These are phyloP conservation scores for Lantana camara DNA, from an alignment of 257 asterid genomes.

Conservation along the genomic window DNA sequence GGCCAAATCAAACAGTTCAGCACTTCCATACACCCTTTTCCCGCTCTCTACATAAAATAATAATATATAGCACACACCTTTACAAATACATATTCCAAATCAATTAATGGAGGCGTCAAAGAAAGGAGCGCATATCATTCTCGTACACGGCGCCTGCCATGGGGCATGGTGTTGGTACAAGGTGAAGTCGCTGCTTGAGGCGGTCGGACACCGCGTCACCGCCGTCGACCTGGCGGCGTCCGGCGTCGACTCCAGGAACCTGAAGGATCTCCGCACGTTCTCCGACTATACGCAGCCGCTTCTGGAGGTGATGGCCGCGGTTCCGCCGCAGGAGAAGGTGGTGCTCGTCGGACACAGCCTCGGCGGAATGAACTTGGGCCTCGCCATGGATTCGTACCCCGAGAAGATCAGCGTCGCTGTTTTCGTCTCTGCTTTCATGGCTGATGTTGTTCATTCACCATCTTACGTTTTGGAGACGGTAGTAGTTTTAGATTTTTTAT, in stretches of 20 bases:
- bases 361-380: slow-evolving; percentile 49
- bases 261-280: slow-evolving; percentile 37
- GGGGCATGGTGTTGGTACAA: slow-evolving; percentile 81
- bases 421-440: slow-evolving; percentile 56
- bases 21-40: too few species aligned
- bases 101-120: slow-evolving; percentile 25
- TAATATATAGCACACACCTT: too few species aligned
- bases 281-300: slow-evolving; percentile 53
- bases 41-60: too few species aligned
- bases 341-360: slow-evolving; percentile 64
- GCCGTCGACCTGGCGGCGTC: slow-evolving; percentile 60
- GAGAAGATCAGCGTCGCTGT: slow-evolving; percentile 49
- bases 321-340: slow-evolving; percentile 47
- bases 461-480: slow-evolving; percentile 50
- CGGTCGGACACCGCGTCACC: slow-evolving; percentile 61
- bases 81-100: too few species aligned
- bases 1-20: too few species aligned
- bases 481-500: too few species aligned
- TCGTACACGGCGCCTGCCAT: slow-evolving; percentile 72
- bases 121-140: slow-evolving; percentile 42
- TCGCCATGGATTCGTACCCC: slow-evolving; percentile 51
- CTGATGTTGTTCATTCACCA: slow-evolving; percentile 38
- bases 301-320: slow-evolving; percentile 38
- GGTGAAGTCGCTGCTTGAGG: slow-evolving; percentile 61
- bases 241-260: slow-evolving; percentile 38